Conservation (phyloP, 1,284 basidiomycete species). For the Ustilago trichophora region DNA sequence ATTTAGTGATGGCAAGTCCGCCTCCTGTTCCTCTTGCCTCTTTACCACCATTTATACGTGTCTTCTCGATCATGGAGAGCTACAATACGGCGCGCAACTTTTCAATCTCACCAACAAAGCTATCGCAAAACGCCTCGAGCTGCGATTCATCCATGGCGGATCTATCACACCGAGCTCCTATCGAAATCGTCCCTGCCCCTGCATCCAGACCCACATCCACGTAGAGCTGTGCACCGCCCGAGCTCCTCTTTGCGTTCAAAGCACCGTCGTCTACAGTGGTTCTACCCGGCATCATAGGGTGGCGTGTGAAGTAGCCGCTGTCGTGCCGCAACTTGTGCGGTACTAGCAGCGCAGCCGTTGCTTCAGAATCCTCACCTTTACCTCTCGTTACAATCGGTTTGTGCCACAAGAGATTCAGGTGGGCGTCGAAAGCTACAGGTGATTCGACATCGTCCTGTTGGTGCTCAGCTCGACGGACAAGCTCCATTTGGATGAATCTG, state of each 20-base stretch:
- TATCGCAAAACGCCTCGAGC: no score
- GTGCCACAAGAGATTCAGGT: constrained; percentile 21
- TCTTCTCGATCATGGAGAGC: no score
- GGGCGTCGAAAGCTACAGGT: constrained; percentile 7
- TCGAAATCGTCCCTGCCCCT: background rate
- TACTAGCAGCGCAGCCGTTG: background rate
- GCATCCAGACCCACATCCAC: constrained; percentile 16
- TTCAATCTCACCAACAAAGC: no score
- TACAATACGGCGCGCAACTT: no score
- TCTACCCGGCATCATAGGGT: constrained; percentile 6
- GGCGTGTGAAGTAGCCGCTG: constrained; percentile 19
- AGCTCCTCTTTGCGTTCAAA: no score
- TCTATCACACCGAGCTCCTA: constrained; percentile 11
- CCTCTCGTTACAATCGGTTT: no score
- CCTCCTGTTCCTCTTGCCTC: no score
- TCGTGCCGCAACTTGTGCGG: constrained; percentile 3
- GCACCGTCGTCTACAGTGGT: constrained; percentile 4
- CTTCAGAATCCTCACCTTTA: no score
- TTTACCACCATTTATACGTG: no score
- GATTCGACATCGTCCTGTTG: constrained; percentile 1
- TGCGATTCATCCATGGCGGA: no score
- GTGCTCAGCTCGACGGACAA: constrained; percentile 2
- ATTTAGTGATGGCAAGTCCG: no score
- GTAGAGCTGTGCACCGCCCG: constrained; percentile 7
- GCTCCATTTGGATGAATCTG: constrained; percentile 5